A percentile compares a stretch with the other conserved stretches of the same genome.
phyloP scores from a whole-genome alignment of 345 rosid species.

The Dipteronia sinensis region DNA sequence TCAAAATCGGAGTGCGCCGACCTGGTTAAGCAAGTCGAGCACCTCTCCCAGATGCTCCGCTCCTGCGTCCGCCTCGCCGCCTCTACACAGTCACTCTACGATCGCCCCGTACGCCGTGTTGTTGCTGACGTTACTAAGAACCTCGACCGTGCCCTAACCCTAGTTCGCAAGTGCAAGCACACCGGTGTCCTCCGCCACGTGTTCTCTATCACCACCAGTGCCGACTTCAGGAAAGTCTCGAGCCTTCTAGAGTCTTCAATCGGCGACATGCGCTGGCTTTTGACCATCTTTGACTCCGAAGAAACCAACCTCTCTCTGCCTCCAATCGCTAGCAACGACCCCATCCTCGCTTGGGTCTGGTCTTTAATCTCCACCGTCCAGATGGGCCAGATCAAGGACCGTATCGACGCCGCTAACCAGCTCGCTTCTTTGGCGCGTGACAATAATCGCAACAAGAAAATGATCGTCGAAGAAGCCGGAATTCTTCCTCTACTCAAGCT shows the following conservation, averaged over 20 bases:
- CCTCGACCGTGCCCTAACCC: constrained; percentile 58
- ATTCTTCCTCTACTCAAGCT: constrained; percentile 50
- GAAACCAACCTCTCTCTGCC: constrained; percentile 50
- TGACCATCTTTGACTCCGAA: constrained; percentile 49
- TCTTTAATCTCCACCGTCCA: constrained; percentile 47
- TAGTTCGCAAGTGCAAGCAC: constrained; percentile 58
- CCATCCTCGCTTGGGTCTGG: constrained; percentile 76
- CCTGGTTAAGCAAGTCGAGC: constrained; percentile 45
- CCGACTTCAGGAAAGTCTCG: constrained; percentile 58
- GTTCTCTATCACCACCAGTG: constrained; percentile 54
- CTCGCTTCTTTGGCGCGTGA: constrained; percentile 56
- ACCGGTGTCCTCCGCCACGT: constrained; percentile 55
- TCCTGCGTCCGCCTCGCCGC: constrained; percentile 48
- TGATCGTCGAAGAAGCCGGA: constrained; percentile 67
- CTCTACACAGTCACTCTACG: constrained; percentile 47
- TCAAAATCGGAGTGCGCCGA: constrained; percentile 50
- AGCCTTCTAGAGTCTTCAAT: constrained; percentile 53
- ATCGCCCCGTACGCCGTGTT: constrained; percentile 57
- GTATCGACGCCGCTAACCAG: constrained; percentile 52
- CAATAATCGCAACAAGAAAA: constrained; percentile 57
- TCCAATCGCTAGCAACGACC: constrained; percentile 69
- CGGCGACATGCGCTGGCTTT: constrained; percentile 61
- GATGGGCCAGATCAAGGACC: constrained; percentile 50
- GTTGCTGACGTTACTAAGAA: constrained; percentile 54
- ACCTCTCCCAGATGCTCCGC: constrained; percentile 56